phyloP scores from a whole-genome alignment of 106 monocot species.

The Narthecium ossifragum region DNA sequence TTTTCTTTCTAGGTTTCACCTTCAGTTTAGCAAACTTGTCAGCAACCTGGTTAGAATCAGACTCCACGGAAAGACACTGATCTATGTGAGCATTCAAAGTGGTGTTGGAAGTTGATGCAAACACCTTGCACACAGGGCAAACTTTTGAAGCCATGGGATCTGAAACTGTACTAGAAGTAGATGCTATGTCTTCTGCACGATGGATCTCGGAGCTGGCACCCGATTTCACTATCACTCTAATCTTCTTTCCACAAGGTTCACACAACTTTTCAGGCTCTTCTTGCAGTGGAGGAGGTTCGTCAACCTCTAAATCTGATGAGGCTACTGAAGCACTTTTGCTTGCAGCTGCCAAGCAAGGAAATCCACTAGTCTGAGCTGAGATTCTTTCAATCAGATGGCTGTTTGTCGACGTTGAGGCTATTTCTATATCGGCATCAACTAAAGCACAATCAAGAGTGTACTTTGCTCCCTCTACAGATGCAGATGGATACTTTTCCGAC shows the following conservation, averaged over 20 bases:
- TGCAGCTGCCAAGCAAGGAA: not conserved
- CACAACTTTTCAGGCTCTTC: conserved; percentile 8
- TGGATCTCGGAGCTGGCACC: conserved; percentile 11
- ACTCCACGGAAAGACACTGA: conserved; percentile 62
- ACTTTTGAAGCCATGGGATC: conserved; percentile 79
- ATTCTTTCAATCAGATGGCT: not conserved
- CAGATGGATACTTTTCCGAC: too few species aligned
- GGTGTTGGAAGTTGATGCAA: conserved; percentile 79
- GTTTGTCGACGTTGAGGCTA: conserved; percentile 2
- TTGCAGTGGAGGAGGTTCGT: not conserved
- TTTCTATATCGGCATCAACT: conserved; percentile 2
- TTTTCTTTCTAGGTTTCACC: conserved; percentile 68
- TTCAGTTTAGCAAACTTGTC: conserved; percentile 21
- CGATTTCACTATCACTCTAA: conserved; percentile 32
- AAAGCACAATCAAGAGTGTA: too few species aligned
- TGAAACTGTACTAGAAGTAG: conserved; percentile 36
- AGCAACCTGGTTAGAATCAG: conserved; percentile 12
- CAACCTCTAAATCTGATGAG: conserved; percentile 8
- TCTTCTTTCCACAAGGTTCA: conserved; percentile 35
- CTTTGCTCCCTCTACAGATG: too few species aligned
- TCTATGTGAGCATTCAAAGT: conserved; percentile 93
- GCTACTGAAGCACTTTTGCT: conserved; percentile 13
- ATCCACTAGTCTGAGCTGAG: not conserved
- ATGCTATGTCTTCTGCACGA: conserved; percentile 30
- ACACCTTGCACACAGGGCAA: conserved; percentile 88